These are phyloP conservation scores for Sugiyamaella castrensis DNA, from an alignment of 1,139 yeast species.

Conservation along the genomic window DNA sequence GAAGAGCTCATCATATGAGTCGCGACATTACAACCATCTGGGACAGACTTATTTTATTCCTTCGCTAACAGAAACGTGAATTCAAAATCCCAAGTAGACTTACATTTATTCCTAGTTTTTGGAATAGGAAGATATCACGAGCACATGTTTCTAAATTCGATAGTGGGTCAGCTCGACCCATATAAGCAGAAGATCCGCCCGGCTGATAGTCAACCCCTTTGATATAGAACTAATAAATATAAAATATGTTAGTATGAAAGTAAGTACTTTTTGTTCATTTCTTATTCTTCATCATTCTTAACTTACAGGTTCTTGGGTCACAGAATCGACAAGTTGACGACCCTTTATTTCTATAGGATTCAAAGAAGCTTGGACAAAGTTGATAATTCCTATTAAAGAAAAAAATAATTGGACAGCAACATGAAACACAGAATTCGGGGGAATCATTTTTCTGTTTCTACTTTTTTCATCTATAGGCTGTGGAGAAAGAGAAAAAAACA, in stretches of 20 bases:
- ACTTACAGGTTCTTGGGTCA: constrained; percentile 71
- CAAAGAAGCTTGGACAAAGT: constrained; percentile 1
- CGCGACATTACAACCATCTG: no score
- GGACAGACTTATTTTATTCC: no score
- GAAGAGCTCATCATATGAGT: no score
- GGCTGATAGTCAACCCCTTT: constrained; percentile 87
- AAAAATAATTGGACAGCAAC: no score
- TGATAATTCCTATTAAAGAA: no score
- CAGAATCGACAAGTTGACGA: constrained; percentile 69
- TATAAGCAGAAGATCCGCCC: constrained; percentile 74
- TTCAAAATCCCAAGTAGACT: constrained; percentile 23
- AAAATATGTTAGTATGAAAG: neutral
- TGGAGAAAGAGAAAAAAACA: no score
- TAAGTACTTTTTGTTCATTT: neutral
- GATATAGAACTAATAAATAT: constrained; percentile 55
- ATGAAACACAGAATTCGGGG: no score
- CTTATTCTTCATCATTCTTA: constrained; percentile 15
- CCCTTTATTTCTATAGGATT: constrained; percentile 50
- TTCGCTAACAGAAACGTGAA: neutral
- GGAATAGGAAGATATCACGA: constrained; percentile 70
- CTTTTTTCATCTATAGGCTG: no score
- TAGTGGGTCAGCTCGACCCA: constrained; percentile 57
- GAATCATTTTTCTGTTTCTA: no score
- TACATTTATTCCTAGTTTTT: constrained; percentile 72
- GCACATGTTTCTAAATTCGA: constrained; percentile 68